Conservation (phyloP, 1,139 yeast species). For the Sugiyamaella novakii region DNA sequence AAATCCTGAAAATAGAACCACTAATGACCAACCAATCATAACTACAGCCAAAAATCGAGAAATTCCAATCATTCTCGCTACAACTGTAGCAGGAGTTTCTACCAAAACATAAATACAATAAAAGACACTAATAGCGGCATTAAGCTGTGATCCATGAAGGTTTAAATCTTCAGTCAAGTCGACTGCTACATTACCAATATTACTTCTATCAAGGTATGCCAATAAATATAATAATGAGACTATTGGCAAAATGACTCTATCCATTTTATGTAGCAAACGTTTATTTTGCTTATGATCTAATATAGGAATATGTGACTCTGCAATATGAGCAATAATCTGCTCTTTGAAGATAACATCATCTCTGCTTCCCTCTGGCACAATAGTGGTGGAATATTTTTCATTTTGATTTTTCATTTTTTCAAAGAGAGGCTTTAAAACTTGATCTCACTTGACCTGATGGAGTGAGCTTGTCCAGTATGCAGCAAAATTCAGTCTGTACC, state of each 20-base stretch:
- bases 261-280: constrained; percentile 21
- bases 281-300: constrained; percentile 12
- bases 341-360: constrained; percentile 2
- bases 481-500: too few species aligned
- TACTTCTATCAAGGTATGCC: constrained; percentile 60
- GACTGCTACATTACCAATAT: constrained; percentile 50
- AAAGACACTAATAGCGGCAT: constrained; percentile 56
- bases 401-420: neutral
- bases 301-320: neutral
- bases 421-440: neutral
- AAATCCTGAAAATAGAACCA: constrained; percentile 62
- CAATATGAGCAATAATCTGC: neutral
- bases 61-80: constrained; percentile 40
- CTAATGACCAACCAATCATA: constrained; percentile 57
- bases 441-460: too few species aligned
- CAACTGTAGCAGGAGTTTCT: constrained; percentile 55
- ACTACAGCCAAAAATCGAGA: constrained; percentile 52
- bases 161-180: constrained; percentile 46
- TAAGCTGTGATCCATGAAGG: constrained; percentile 53
- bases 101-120: constrained; percentile 58
- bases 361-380: neutral
- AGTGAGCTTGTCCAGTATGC: too few species aligned
- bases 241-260: constrained; percentile 23
- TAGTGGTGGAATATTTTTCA: neutral
- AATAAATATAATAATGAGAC: constrained; percentile 55